Evolutionary conservation across 768 basidiomycete genomes (phyloP), one percentile per base, ranked within the genome.

Genomic region (Podaxis sp.): DNA sequence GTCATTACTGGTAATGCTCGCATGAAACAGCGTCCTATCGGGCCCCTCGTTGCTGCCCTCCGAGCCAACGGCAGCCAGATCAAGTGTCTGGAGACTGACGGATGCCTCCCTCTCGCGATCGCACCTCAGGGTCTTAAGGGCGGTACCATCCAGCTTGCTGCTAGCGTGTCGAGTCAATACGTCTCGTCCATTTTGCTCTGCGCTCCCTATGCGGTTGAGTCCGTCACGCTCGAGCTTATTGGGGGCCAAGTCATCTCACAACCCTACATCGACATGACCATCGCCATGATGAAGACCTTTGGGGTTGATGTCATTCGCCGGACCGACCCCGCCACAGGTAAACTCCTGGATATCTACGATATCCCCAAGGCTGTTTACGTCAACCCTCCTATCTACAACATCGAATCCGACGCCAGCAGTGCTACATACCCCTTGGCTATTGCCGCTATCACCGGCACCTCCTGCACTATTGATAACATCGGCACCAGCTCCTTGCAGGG

Each of bases 241-340:
- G 97, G 96, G 10, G 96, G 94, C 0, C 88, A 91, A 62, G 97
- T 98, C 69, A 98, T 99, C 71, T 97, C 94, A 4, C 96, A 98
- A 75, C 95, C 95, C 0, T 99, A 98, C 77, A 98, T 99, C 73
- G 95, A 99, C 76, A 98, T 98, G 97, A 98, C 97, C 7, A 90
- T 97, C 66, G 87, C 94, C 7, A 97, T 99, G 89, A 98, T 99
- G 97, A 80, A 80, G 63, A 85, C 89, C 6, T 99, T 99, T 70
- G 96, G 95, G 3, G 78, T 98, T 62, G 66, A 79, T 7, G 95
- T 94, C 52, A 74, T 75, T 16, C 84, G 96, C 50, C 80, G 89
- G 61, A 71, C 67, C 14, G 91, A 91, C 65, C 65, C 80, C 0
- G 72, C 68, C 28, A 82, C 83, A 0, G 89, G 91, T 4, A 81